These are phyloP conservation scores for Chenopodium album DNA, from an alignment of 148 eudicot species.

Conservation along the genomic window DNA sequence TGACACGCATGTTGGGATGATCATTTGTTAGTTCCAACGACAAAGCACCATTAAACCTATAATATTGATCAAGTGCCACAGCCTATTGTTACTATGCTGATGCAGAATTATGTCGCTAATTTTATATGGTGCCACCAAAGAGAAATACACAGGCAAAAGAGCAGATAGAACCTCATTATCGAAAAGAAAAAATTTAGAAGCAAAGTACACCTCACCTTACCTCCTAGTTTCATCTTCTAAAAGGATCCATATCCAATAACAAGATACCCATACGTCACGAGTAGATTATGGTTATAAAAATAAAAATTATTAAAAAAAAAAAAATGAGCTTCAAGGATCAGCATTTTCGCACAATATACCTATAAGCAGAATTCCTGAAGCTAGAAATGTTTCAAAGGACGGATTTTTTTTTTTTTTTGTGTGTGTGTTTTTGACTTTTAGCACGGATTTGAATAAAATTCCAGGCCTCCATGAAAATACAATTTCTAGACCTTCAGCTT, in stretches of 20 bases:
- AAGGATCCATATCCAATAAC: neutral
- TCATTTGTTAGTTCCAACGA: conserved; percentile 82
- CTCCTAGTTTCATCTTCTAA: neutral
- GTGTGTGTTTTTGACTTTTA: too few relatives aligned
- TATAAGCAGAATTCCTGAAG: neutral
- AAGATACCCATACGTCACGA: neutral
- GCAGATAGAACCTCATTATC: neutral
- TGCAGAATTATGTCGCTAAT: neutral
- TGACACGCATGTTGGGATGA: conserved; percentile 91
- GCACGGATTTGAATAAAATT: too few relatives aligned
- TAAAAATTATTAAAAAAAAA: neutral
- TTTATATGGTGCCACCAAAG: neutral
- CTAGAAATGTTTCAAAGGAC: neutral
- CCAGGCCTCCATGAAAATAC: too few relatives aligned
- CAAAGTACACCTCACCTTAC: neutral
- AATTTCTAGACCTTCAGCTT: neutral
- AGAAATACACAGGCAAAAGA: neutral
- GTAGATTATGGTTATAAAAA: neutral
- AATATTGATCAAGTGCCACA: conserved; percentile 22
- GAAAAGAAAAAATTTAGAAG: neutral
- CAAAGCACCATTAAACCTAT: conserved; percentile 89
- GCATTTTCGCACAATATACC: neutral
- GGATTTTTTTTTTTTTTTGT: too few relatives aligned
- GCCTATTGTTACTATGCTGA: neutral
- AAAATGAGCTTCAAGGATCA: neutral